phyloP scores from a whole-genome alignment of 2,329 filamentous ascomycete species.

The Hymenoscyphus infarciens region DNA sequence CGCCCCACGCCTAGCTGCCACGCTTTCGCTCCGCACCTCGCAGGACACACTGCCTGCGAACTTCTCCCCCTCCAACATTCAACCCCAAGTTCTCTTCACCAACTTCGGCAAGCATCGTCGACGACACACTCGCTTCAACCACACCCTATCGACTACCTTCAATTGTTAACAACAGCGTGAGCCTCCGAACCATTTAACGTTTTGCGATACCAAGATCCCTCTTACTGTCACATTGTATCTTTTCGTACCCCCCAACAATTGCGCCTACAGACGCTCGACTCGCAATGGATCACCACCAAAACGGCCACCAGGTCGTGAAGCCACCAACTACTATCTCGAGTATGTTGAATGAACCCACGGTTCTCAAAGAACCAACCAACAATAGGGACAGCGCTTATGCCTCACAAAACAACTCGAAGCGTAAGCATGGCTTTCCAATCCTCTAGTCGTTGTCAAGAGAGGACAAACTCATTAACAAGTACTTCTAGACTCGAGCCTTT shows the following conservation, averaged over 20 bases:
- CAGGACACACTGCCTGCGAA: not conserved
- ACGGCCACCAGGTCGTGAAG: constrained; percentile 13
- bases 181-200: too few species aligned
- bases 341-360: constrained; percentile 18
- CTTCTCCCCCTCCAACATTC: not conserved
- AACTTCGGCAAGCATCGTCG: not conserved
- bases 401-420: constrained; percentile 22
- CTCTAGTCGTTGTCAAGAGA: not conserved
- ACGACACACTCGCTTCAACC: not conserved
- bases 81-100: not conserved
- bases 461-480: constrained; percentile 12
- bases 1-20: not conserved
- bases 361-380: constrained; percentile 10
- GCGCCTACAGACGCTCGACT: not conserved
- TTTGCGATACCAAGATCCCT: not conserved
- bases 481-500: constrained; percentile 36
- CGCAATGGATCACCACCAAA: constrained; percentile 12
- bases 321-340: constrained; percentile 17
- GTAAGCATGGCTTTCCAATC: constrained; percentile 13
- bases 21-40: not conserved
- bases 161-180: too few species aligned
- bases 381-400: constrained; percentile 19
- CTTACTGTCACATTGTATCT: not conserved
- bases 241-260: not conserved
- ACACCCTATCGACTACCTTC: not conserved